A percentile compares a stretch with the other conserved stretches of the same genome.
phyloP scores from a whole-genome alignment of 2,329 filamentous ascomycete genomes.

The Tothia fuscella region DNA sequence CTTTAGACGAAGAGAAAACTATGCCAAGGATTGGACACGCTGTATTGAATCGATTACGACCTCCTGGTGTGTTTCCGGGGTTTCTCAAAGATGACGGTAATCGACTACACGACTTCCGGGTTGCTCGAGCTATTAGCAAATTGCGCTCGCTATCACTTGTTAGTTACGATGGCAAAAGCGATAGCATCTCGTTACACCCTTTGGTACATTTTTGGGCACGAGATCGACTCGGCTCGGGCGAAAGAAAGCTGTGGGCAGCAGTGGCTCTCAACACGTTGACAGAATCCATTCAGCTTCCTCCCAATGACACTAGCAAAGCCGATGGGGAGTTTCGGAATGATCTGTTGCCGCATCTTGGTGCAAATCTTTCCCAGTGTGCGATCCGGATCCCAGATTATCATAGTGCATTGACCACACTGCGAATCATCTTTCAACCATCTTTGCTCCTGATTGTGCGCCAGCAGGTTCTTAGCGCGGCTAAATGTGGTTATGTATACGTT shows the following conservation, averaged over 20 bases:
- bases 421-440: constrained; percentile 12
- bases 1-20: constrained; percentile 4
- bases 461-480: constrained; percentile 15
- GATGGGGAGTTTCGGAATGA: constrained; percentile 15
- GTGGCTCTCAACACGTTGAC: constrained; percentile 18
- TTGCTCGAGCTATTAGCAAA: constrained; percentile 1
- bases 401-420: constrained; percentile 1
- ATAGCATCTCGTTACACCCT: constrained; percentile 23
- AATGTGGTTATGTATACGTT: constrained; percentile 20
- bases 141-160: constrained; percentile 17
- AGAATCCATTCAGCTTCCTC: constrained; percentile 18
- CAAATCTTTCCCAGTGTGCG: background rate
- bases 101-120: background rate
- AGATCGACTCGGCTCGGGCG: constrained; percentile 18
- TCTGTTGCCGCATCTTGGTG: constrained; percentile 19
- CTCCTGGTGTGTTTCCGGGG: background rate
- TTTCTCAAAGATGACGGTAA: constrained; percentile 4
- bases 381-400: constrained; percentile 14
- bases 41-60: background rate
- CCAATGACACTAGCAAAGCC: constrained; percentile 11
- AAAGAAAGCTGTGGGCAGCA: constrained; percentile 22
- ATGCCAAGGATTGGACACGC: background rate
- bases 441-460: constrained; percentile 11
- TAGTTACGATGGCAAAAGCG: constrained; percentile 13
- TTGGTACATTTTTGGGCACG: constrained; percentile 23